Base-by-base conservation (phyloP, 2,329 filamentous ascomycete genomes). In the Sclerotinia subarctica region DNA sequence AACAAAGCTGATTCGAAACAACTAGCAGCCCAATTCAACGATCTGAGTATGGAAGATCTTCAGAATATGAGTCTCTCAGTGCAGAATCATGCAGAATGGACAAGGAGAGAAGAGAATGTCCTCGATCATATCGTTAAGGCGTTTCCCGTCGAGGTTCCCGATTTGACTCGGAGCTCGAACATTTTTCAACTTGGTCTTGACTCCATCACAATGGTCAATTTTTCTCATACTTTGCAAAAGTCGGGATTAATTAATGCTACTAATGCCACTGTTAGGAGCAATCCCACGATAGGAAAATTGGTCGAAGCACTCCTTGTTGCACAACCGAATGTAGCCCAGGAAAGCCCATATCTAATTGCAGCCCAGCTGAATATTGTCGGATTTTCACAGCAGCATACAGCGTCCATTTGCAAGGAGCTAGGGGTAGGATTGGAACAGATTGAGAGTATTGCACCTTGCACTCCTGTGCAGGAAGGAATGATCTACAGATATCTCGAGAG, bases 181-280 rank as follows among this genome's bases (percentile, higher is more conserved):
- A 86, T 97, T 24, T 96, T 95, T 73, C 92, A 96, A 71, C 81
- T 96, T 1, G 94, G 94, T 0, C 83, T 97, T 32, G 94, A 97
- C 74, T 97, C 94, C 0, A 93, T 97, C 21, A 93, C 92, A 0
- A 91, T 90, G 0, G 88, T 96, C 57, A 84, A 87, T 10, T 83
- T 97, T 42, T 84, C 90, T 0, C 82, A 84, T 6, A 78, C 83
- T 17, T 80, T 97, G 19, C 91, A 87, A 72, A 81, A 83, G 3
- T 80, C 80, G 2, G 91, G 92, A 0, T 85, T 93, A 64, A 46
- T 75, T 1, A 80, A 82, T 19, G 88, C 87, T 0, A 87, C 85
- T 10, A 85, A 92, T 1, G 87, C 90, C 0, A 72, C 86, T 0
- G 81, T 97, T 5, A 85, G 97, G 78, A 87, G 84, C 68, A 85